Conservation (phyloP, 2,329 filamentous ascomycete species). For the Fonsecaea pugnacius region DNA sequence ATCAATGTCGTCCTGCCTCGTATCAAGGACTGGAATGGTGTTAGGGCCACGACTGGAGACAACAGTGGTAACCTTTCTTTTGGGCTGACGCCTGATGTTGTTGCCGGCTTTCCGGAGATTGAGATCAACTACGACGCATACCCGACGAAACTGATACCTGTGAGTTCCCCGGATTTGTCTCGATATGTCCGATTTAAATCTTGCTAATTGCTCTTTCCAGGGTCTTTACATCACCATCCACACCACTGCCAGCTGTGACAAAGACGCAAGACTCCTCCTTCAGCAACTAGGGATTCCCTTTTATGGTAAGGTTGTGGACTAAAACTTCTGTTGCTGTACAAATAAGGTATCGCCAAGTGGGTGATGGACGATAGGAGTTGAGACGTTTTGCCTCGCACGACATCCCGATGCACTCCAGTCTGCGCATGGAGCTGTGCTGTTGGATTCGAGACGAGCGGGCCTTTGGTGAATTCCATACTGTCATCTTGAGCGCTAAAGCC, state of each 20-base stretch:
- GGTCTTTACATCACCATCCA: slow-evolving; percentile 82
- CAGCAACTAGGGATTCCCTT: slow-evolving; percentile 78
- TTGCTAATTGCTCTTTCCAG: slow-evolving; percentile 55
- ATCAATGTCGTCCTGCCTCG: slow-evolving; percentile 88
- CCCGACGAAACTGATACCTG: slow-evolving; percentile 33
- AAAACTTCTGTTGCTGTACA: slow-evolving; percentile 30
- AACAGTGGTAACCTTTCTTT: slow-evolving; percentile 84
- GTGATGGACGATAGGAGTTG: neutral
- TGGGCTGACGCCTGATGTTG: slow-evolving; percentile 74
- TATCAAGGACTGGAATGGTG: slow-evolving; percentile 93
- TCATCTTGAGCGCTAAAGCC: no score
- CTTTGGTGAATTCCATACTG: neutral
- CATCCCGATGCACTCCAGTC: neutral
- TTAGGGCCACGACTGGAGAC: slow-evolving; percentile 79
- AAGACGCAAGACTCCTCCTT: slow-evolving; percentile 78
- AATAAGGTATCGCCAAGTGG: neutral
- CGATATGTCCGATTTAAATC: neutral
- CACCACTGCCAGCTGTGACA: slow-evolving; percentile 82
- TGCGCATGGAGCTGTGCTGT: neutral
- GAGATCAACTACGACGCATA: slow-evolving; percentile 84
- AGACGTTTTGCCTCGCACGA: neutral
- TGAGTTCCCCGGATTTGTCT: slow-evolving; percentile 59
- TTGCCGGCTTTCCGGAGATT: slow-evolving; percentile 88
- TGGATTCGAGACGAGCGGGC: neutral
- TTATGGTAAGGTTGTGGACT: slow-evolving; percentile 71